A percentile compares a stretch with the other conserved stretches of the same genome.
These are phyloP conservation scores for Phytopythium chamaehyphon DNA, from an alignment of 352 stramenopile species.

Conservation along the genomic window DNA sequence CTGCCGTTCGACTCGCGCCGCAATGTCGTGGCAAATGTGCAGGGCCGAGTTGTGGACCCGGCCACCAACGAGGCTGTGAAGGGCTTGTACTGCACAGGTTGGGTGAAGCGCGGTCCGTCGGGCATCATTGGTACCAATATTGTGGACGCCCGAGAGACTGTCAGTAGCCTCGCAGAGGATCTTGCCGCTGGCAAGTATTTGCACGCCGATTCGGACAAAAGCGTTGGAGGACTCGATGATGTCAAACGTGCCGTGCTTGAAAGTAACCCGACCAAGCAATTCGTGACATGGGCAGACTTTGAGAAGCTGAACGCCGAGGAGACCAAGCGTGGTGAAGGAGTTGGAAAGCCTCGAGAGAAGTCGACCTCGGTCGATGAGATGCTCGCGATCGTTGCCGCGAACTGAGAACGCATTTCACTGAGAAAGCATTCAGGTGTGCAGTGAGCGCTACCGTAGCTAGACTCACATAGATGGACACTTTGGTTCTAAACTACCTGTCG, in stretches of 20 bases:
- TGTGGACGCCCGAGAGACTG: conserved; percentile 94
- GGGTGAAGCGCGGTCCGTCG: conserved; percentile 96
- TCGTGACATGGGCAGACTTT: conserved; percentile 71
- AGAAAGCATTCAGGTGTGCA: neutral
- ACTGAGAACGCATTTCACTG: conserved; percentile 6
- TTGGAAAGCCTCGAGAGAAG: conserved; percentile 79
- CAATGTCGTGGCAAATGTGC: conserved; percentile 56
- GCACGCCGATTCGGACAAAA: conserved; percentile 13
- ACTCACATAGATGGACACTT: no score
- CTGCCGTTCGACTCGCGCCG: conserved; percentile 81
- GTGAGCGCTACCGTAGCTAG: no score
- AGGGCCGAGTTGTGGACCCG: conserved; percentile 51
- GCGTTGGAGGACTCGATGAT: conserved; percentile 29
- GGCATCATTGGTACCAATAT: conserved; percentile 99
- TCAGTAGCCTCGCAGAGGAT: conserved; percentile 91
- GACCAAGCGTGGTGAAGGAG: conserved; percentile 38
- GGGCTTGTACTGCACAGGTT: conserved; percentile 95
- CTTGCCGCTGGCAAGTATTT: conserved; percentile 47
- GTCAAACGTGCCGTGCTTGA: conserved; percentile 44
- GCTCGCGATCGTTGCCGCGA: neutral
- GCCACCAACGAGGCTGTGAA: conserved; percentile 32
- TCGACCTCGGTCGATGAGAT: conserved; percentile 53
- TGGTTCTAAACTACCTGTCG: no score
- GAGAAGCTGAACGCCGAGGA: conserved; percentile 61
- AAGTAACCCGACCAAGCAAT: conserved; percentile 50